Evolutionary conservation across 768 basidiomycete species (phyloP), one percentile per base, ranked within the genome.

Genomic region (Chalciporus chontae): DNA sequence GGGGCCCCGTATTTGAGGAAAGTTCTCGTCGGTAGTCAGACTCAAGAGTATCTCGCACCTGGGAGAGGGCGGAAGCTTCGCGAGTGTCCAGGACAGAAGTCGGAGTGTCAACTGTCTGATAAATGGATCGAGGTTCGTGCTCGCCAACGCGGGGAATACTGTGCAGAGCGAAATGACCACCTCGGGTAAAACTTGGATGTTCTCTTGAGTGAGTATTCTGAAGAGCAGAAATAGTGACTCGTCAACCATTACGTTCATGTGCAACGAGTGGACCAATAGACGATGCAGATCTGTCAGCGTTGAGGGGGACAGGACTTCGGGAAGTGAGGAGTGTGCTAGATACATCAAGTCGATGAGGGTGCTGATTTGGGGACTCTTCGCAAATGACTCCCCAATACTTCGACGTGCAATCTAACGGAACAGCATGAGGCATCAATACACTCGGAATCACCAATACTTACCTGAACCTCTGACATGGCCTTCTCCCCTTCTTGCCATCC

Each of bases 1-100:
- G 1, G 86, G 84, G 0, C 81, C 78, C 8, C 82, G 76, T 75
- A 90, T 85, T 58, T 85, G 83, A 0, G 83, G 83, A 40, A 78
- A 77, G 14, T 78, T 69, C 5, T 65, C 64, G 49, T 80, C 72
- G 9, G 59, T 54, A 15, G 78, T 74, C 18, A 89, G 71, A 31
- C 81, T 81, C 10, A 71, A 65, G 3, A 90, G 71, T 8, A 83
- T 66, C 37, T 79, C 75, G 14, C 88, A 67, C 3, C 80, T 77
- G 0, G 81, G 56, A 31, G 68, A 57, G 0, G 79, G 65, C 1
- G 79, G 77, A 4, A 76, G 66, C 2, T 73, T 69, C 0, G 75
- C 67, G 17, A 88, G 72, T 1, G 84, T 63, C 36, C 76, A 67
- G 0, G 81, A 77, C 8, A 89, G 66, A 21, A 82, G 65, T 4